Conservation (phyloP, 352 stramenopile genomes). For the Globisporangium barbulae region DNA sequence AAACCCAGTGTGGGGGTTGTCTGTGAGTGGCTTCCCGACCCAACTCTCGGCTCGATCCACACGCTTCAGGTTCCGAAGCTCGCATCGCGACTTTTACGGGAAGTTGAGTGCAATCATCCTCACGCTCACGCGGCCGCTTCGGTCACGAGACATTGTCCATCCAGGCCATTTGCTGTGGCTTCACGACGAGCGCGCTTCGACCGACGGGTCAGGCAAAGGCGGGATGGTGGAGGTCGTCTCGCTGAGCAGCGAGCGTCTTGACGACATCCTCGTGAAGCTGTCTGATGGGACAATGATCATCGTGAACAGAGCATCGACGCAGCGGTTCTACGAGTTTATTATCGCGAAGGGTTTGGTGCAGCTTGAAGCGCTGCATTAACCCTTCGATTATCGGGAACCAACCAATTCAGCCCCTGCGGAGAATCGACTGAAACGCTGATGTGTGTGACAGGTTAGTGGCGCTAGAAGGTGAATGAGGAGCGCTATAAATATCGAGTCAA, state of each 20-base stretch:
- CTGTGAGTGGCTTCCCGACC: slow-evolving; percentile 36
- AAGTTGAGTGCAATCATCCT: slow-evolving; percentile 35
- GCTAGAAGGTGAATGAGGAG: not conserved
- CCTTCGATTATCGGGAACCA: not conserved
- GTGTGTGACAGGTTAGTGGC: not conserved
- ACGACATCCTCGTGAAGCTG: slow-evolving; percentile 27
- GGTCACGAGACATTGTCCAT: slow-evolving; percentile 20
- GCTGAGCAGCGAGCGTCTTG: slow-evolving; percentile 10
- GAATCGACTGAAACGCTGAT: not conserved
- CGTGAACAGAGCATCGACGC: slow-evolving; percentile 20
- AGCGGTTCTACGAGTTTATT: slow-evolving; percentile 38
- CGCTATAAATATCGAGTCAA: not conserved
- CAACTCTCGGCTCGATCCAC: slow-evolving; percentile 42
- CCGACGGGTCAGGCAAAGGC: slow-evolving; percentile 6
- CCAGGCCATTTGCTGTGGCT: slow-evolving; percentile 41
- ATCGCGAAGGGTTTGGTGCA: slow-evolving; percentile 32
- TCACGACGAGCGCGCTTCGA: slow-evolving; percentile 4
- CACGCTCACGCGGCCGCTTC: slow-evolving; percentile 36
- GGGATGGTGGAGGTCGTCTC: slow-evolving; percentile 33
- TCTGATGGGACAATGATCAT: slow-evolving; percentile 16
- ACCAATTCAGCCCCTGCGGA: not conserved
- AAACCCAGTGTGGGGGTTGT: slow-evolving; percentile 33
- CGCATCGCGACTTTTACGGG: slow-evolving; percentile 34
- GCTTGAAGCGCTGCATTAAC: slow-evolving; percentile 16
- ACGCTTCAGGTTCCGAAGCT: slow-evolving; percentile 34